Evolutionary conservation across 345 rosid genomes (phyloP).

Genomic region (Hirschfeldia incana): DNA sequence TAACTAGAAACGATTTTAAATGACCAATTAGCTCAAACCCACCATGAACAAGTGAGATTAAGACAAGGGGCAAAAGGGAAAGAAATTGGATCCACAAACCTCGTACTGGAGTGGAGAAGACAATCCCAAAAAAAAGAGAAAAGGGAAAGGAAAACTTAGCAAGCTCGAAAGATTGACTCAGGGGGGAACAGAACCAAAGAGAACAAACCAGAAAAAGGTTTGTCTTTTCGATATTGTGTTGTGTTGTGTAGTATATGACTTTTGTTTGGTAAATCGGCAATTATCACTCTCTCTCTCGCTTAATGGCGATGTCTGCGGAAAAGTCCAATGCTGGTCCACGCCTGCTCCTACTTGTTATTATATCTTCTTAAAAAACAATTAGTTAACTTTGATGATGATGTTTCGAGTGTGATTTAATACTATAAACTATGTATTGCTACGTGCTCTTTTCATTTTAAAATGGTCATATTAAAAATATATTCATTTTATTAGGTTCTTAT

Average conservation of each 20-base stretch:
- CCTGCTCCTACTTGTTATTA: conserved; percentile 16
- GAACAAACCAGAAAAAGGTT: conserved; percentile 9
- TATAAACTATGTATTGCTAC: neutral
- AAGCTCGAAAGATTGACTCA: neutral
- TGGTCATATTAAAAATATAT: too few species aligned
- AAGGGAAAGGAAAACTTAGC: neutral
- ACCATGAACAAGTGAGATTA: neutral
- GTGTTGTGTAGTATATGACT: neutral
- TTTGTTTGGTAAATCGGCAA: conserved; percentile 20
- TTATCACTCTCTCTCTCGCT: conserved; percentile 24
- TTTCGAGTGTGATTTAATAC: neutral
- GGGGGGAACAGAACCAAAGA: conserved; percentile 12
- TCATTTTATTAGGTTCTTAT: too few species aligned
- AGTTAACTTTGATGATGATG: conserved; percentile 16
- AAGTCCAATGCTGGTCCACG: conserved; percentile 28
- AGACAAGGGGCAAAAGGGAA: neutral
- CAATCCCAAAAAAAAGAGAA: neutral
- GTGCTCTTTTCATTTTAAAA: too few species aligned
- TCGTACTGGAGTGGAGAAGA: conserved; percentile 24
- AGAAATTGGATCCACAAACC: conserved; percentile 8
- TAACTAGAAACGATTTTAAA: neutral
- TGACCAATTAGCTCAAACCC: conserved; percentile 3
- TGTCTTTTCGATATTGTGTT: conserved; percentile 22
- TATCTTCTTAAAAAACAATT: neutral
- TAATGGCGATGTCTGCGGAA: neutral